Base-by-base conservation (phyloP, 345 rosid species). In the Syzygium jambos region DNA sequence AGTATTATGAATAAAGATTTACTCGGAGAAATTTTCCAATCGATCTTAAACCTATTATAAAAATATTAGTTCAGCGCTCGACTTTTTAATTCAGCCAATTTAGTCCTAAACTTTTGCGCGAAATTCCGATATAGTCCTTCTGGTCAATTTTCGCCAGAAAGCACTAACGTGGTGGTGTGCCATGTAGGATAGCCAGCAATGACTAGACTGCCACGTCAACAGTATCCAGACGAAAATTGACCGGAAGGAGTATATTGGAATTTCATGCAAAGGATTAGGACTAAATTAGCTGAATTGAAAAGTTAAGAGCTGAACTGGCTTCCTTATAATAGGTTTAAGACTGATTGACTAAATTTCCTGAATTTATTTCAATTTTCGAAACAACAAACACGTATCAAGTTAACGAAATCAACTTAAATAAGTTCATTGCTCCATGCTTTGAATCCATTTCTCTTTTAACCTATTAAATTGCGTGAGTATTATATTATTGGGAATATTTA, bases 241-340 rank as follows among this genome's bases (percentile, higher is more conserved):
- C 0, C 1, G 0, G 1, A 29, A 63, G 2, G 41, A 1, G 5
- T 29, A 29, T 3, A 10, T 29, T 0, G 73, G 21, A 63, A 29
- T 63, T 63, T 63, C 21, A 19, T 7, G 38, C 11, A 63, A 29
- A 63, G 9, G 2, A n/a, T n/a, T 61, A 61, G 3, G 9, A 61
- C 4, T 61, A n/a, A 61, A n/a, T n/a, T 29, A 61, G 14, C 11
- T 29, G 25, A 63, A 29, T 63, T 7, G 0, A 63, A 63, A 29
- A 15, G 2, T 63, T 15, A 17, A 29, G 3, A 0, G 6, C 55
- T 52, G 19, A 52, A 16, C 17, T 16, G 7, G 17, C 21, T 15
- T 52, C 6, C 21, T 17, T 63, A 63, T 5, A 15, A 63, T 63
- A 63, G 2, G 1, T 63, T 29, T 16, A 63, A 3, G 19, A 63